Evolutionary conservation across 306 rosid species (phyloP).

Genomic region (Lathyrus sativus): DNA sequence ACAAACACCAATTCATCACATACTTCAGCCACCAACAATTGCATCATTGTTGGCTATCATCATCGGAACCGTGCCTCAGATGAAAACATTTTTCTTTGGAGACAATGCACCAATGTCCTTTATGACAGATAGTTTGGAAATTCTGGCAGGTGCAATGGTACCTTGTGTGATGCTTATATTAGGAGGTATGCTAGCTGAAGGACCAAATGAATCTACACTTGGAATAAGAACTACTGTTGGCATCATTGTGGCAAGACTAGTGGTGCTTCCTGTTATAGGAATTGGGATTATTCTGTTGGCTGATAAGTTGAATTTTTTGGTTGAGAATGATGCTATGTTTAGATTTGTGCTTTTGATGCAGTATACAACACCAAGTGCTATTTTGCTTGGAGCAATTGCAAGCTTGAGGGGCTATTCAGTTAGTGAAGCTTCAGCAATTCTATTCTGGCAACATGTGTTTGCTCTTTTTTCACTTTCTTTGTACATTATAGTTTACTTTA

Average conservation of each 20-base stretch:
- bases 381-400: slow-evolving; percentile 83
- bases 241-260: slow-evolving; percentile 72
- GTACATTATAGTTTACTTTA: slow-evolving; percentile 68
- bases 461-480: slow-evolving; percentile 79
- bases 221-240: slow-evolving; percentile 76
- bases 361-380: slow-evolving; percentile 90
- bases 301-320: slow-evolving; percentile 62
- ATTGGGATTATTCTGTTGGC: slow-evolving; percentile 63
- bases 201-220: slow-evolving; percentile 75
- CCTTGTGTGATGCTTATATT: slow-evolving; percentile 89
- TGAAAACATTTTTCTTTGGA: slow-evolving; percentile 69
- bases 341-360: slow-evolving; percentile 77
- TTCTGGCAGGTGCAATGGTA: slow-evolving; percentile 72
- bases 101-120: slow-evolving; percentile 66
- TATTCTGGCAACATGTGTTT: slow-evolving; percentile 89
- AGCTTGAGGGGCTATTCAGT: slow-evolving; percentile 89
- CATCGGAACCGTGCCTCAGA: slow-evolving; percentile 69
- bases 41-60: slow-evolving; percentile 80
- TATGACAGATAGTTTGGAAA: slow-evolving; percentile 68
- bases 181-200: slow-evolving; percentile 95
- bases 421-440: slow-evolving; percentile 79
- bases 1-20: slow-evolving; percentile 76
- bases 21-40: slow-evolving; percentile 87
- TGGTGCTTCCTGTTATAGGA: slow-evolving; percentile 80
- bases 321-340: slow-evolving; percentile 59